A percentile compares a stretch with the other conserved stretches of the same genome.
These are phyloP conservation scores for Penicillium palitans DNA, from an alignment of 2,329 filamentous ascomycete genomes.

Conservation along the genomic window DNA sequence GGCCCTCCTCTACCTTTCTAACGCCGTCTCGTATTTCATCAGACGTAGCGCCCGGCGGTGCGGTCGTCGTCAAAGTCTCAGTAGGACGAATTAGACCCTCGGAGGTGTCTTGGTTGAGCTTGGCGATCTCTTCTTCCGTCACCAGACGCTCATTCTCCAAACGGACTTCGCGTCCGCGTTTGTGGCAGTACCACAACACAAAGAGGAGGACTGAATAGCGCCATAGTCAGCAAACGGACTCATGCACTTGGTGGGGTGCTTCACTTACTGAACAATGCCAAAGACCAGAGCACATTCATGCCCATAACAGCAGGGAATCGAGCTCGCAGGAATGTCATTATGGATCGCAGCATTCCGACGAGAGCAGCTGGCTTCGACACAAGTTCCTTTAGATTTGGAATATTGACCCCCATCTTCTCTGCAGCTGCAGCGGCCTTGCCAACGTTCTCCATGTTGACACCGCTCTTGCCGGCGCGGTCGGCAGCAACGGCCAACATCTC, in stretches of 20 bases:
- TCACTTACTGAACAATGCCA: slow-evolving; percentile 78
- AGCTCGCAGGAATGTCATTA: slow-evolving; percentile 81
- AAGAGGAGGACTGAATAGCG: slow-evolving; percentile 72
- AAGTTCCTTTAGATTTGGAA: slow-evolving; percentile 73
- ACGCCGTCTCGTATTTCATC: slow-evolving; percentile 45
- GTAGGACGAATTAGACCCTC: slow-evolving; percentile 36
- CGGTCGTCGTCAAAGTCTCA: slow-evolving; percentile 44
- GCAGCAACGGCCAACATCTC: slow-evolving; percentile 79
- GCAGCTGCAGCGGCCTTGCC: slow-evolving; percentile 57
- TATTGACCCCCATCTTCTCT: slow-evolving; percentile 65
- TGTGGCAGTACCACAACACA: slow-evolving; percentile 97
- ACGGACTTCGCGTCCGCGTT: slow-evolving; percentile 82
- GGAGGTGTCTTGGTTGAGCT: slow-evolving; percentile 39
- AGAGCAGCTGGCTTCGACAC: slow-evolving; percentile 85
- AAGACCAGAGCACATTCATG: slow-evolving; percentile 85
- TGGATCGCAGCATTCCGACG: slow-evolving; percentile 80
- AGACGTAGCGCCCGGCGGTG: slow-evolving; percentile 41
- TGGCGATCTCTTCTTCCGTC: slow-evolving; percentile 46
- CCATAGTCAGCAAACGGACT: neutral
- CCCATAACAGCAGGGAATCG: slow-evolving; percentile 89
- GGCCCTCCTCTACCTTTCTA: slow-evolving; percentile 39
- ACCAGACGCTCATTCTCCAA: slow-evolving; percentile 63
- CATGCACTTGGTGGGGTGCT: neutral
- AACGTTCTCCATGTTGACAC: slow-evolving; percentile 57
- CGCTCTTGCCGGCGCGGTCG: slow-evolving; percentile 63